Percentiles rank a stretch among this genome's conserved stretches.
Conservation (phyloP, 805 yeast species). For the Lachancea sp. region DNA sequence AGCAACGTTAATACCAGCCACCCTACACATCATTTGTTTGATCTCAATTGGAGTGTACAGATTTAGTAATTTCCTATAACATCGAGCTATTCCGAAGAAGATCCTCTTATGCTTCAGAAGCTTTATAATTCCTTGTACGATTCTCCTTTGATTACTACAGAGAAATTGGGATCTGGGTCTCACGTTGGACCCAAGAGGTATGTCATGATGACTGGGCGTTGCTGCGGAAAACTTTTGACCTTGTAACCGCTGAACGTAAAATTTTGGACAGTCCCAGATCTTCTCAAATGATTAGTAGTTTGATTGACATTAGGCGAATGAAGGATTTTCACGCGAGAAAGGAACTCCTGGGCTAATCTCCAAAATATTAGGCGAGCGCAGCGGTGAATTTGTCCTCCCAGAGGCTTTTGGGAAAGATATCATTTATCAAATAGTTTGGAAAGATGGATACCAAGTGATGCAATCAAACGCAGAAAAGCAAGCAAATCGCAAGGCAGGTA, state of each 20-base stretch:
- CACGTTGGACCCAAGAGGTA: conserved; percentile 16
- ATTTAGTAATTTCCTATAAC: conserved; percentile 12
- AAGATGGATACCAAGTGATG: conserved; percentile 31
- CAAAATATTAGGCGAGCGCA: conserved; percentile 36
- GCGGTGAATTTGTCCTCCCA: conserved; percentile 35
- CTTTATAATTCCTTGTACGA: conserved; percentile 31
- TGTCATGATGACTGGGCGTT: conserved; percentile 37
- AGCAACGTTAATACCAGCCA: conserved; percentile 8
- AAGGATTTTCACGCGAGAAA: conserved; percentile 36
- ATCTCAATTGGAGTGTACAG: conserved; percentile 9
- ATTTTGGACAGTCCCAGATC: conserved; percentile 28
- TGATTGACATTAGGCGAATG: conserved; percentile 31
- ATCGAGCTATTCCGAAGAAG: conserved; percentile 24
- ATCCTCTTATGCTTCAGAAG: conserved; percentile 10
- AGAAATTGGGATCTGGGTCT: conserved; percentile 25
- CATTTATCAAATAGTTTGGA: conserved; percentile 27
- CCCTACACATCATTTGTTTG: neutral
- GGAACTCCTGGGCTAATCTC: conserved; percentile 36
- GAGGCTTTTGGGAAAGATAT: conserved; percentile 34
- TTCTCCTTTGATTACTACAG: conserved; percentile 30
- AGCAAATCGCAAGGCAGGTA: conserved; percentile 30
- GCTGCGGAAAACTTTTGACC: conserved; percentile 37
- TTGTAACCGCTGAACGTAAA: conserved; percentile 31
- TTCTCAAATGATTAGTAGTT: conserved; percentile 28
- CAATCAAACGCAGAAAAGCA: conserved; percentile 33